Conservation (phyloP, 768 basidiomycete species). For the Kwoniella pini region DNA sequence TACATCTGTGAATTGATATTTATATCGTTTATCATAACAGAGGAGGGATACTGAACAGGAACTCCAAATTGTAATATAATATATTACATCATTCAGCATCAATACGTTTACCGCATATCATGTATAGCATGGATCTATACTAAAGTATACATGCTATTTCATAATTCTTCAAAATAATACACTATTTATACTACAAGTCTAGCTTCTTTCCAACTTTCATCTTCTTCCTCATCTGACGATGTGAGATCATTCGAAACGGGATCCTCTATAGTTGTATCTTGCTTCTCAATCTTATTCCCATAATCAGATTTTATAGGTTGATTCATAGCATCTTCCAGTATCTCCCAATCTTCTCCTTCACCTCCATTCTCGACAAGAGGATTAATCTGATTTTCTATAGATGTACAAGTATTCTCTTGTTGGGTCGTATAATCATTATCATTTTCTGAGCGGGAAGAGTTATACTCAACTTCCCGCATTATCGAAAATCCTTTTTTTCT, state of each 20-base stretch:
- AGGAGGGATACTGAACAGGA: too few relatives aligned
- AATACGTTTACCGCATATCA: too few relatives aligned
- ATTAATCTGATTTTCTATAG: too few relatives aligned
- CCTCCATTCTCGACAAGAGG: not conserved
- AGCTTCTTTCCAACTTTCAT: constrained; percentile 37
- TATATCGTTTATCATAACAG: not conserved
- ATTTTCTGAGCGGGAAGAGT: not conserved
- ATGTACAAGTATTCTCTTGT: too few relatives aligned
- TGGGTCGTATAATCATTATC: too few relatives aligned
- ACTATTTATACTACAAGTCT: constrained; percentile 1
- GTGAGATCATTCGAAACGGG: not conserved
- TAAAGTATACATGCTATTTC: too few relatives aligned
- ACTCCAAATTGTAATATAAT: too few relatives aligned
- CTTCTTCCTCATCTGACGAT: constrained; percentile 3
- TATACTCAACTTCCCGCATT: constrained; percentile 36
- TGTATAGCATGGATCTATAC: not conserved
- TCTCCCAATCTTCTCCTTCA: constrained; percentile 29
- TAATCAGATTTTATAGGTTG: not conserved
- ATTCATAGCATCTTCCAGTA: constrained; percentile 14
- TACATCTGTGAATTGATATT: too few relatives aligned
- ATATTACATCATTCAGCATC: too few relatives aligned
- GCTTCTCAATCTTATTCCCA: too few relatives aligned
- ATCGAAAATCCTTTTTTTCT: constrained; percentile 38
- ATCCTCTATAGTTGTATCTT: not conserved
- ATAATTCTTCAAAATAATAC: too few relatives aligned